phyloP scores from a whole-genome alignment of 495 filamentous ascomycete genomes.

The Emericellopsis terricola region DNA sequence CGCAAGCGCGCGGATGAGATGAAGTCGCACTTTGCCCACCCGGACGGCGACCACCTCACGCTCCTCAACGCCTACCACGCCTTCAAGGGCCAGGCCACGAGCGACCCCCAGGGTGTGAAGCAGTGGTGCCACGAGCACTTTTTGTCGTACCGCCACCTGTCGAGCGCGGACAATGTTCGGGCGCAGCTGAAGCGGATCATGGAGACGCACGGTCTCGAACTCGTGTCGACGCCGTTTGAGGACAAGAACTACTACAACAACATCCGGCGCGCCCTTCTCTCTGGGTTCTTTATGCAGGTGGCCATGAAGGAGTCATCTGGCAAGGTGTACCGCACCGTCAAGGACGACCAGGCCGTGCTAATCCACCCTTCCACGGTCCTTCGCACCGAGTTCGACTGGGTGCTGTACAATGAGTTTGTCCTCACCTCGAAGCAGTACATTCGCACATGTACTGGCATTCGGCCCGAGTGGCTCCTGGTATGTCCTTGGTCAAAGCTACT shows the following conservation, averaged over 20 bases:
- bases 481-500: conserved; percentile 10
- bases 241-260: conserved; percentile 98
- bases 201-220: conserved; percentile 72
- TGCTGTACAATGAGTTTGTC: conserved; percentile 97
- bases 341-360: conserved; percentile 79
- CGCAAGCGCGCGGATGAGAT: conserved; percentile 94
- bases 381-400: conserved; percentile 78
- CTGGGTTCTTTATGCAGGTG: conserved; percentile 99
- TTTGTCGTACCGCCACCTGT: conserved; percentile 72
- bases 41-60: conserved; percentile 86
- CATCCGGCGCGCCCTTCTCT: conserved; percentile 81
- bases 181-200: conserved; percentile 85
- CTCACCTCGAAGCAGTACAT: conserved; percentile 92
- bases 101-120: conserved; percentile 36
- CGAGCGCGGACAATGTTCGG: conserved; percentile 87
- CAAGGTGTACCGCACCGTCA: conserved; percentile 85
- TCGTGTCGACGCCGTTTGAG: conserved; percentile 76
- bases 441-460: conserved; percentile 45
- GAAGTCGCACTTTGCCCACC: conserved; percentile 85
- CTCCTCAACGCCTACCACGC: conserved; percentile 97
- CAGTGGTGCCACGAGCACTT: conserved; percentile 98
- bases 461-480: conserved; percentile 79
- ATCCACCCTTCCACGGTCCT: conserved; percentile 86
- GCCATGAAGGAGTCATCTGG: conserved; percentile 63
- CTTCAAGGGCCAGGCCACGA: conserved; percentile 59